Percentiles rank a stretch among this genome's conserved stretches.
Evolutionary conservation across 179 eudicot genomes (phyloP).

Genomic region (Silene noctiflora): DNA sequence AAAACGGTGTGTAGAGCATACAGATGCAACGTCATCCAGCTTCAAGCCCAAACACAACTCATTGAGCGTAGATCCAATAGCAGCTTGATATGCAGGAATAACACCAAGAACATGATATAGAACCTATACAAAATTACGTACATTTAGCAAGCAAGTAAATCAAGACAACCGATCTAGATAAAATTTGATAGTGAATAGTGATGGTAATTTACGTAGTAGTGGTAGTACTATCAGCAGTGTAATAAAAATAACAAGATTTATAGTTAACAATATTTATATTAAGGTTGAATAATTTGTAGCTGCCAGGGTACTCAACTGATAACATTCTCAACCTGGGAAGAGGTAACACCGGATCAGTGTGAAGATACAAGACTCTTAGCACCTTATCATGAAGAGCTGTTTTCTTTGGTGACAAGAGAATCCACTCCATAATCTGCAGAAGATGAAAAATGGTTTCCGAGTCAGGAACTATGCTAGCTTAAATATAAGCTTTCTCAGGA

Average conservation of each 20-base stretch:
- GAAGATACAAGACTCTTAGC: constrained; percentile 74
- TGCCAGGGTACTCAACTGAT: constrained; percentile 54
- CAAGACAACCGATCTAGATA: background rate
- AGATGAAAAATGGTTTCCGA: background rate
- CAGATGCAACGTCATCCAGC: constrained; percentile 80
- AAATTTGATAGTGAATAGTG: background rate
- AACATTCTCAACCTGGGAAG: constrained; percentile 94
- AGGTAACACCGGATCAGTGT: constrained; percentile 87
- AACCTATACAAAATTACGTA: constrained; percentile 48
- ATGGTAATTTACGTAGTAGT: background rate
- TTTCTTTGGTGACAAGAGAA: constrained; percentile 82
- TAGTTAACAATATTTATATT: background rate
- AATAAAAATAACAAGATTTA: background rate
- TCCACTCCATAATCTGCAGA: constrained; percentile 77
- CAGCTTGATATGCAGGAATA: constrained; percentile 76
- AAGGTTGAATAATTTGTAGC: constrained; percentile 7
- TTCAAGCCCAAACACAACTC: constrained; percentile 91
- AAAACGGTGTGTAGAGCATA: constrained; percentile 32
- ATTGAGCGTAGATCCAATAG: constrained; percentile 79
- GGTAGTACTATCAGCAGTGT: background rate
- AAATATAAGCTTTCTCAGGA: background rate
- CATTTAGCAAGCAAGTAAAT: constrained; percentile 14
- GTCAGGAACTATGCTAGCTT: background rate
- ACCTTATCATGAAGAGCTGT: constrained; percentile 84
- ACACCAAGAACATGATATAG: constrained; percentile 90